phyloP scores from a whole-genome alignment of 441 rosid genomes.

The Iberis amara region DNA sequence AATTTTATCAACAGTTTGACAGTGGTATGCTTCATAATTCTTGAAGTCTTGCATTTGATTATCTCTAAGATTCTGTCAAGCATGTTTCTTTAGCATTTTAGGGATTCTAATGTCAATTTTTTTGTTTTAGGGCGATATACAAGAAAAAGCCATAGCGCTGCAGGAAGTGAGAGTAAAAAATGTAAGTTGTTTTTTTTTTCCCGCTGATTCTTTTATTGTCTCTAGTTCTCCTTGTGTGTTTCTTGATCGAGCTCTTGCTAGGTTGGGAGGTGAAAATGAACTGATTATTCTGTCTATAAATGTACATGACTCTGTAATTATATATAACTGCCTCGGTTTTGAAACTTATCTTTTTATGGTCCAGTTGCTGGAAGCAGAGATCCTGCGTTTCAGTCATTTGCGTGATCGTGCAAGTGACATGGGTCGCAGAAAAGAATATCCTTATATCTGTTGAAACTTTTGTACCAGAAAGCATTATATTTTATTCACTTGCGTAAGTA shows the following conservation, averaged over 20 bases:
- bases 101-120: conserved; percentile 31
- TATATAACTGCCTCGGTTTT: conserved; percentile 8
- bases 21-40: conserved; percentile 49
- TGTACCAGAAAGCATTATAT: no score
- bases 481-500: conserved; percentile 20
- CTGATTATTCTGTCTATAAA: conserved; percentile 4
- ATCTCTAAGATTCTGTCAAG: conserved; percentile 3
- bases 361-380: conserved; percentile 87
- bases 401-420: conserved; percentile 98
- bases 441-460: conserved; percentile 37
- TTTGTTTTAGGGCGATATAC: conserved; percentile 69
- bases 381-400: conserved; percentile 74
- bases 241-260: conserved; percentile 4
- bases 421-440: conserved; percentile 94
- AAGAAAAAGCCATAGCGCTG: conserved; percentile 79
- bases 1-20: conserved; percentile 78
- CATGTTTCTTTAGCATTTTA: not conserved
- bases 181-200: conserved; percentile 42
- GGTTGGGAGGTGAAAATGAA: conserved; percentile 8
- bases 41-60: conserved; percentile 7
- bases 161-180: conserved; percentile 88
- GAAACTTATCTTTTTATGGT: conserved; percentile 24
- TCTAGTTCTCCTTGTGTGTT: conserved; percentile 6
- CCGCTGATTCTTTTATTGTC: not conserved
- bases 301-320: conserved; percentile 17